Conservation (phyloP, 176 grass and related monocot genomes). For the Calamus simplicifolius region DNA sequence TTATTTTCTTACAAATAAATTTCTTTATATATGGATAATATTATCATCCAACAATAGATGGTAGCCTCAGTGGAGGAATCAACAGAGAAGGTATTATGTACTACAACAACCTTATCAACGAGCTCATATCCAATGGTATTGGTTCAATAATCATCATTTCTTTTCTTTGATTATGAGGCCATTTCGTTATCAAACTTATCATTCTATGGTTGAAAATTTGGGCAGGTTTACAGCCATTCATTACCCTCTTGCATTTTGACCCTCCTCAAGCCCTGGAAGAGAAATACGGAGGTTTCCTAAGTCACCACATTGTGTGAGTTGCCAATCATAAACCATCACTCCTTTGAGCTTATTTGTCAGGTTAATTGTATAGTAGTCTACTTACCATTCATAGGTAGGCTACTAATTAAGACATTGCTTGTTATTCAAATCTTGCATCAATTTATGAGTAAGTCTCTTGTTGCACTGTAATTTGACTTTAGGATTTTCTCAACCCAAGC, state of each 20-base stretch:
- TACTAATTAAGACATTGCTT: too few species aligned
- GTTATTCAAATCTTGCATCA: too few species aligned
- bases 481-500: too few species aligned
- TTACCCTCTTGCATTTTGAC: conserved; percentile 66
- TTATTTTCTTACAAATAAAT: too few species aligned
- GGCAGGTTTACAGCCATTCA: conserved; percentile 51
- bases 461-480: too few species aligned
- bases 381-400: too few species aligned
- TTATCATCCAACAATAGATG: conserved; percentile 22
- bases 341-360: too few species aligned
- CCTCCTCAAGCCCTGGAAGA: conserved; percentile 52
- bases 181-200: not conserved
- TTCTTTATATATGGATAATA: too few species aligned
- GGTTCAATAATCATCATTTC: not conserved
- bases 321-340: not conserved
- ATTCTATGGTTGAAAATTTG: too few species aligned
- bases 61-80: conserved; percentile 38
- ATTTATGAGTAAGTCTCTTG: too few species aligned
- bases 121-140: conserved; percentile 31
- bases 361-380: too few species aligned
- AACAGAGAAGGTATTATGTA: conserved; percentile 40
- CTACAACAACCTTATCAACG: conserved; percentile 49
- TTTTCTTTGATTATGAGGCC: not conserved
- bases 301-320: conserved; percentile 40
- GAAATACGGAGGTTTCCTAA: conserved; percentile 51